Evolutionary conservation across 805 yeast species (phyloP).

Genomic region (Naumovozyma dairenensis): DNA sequence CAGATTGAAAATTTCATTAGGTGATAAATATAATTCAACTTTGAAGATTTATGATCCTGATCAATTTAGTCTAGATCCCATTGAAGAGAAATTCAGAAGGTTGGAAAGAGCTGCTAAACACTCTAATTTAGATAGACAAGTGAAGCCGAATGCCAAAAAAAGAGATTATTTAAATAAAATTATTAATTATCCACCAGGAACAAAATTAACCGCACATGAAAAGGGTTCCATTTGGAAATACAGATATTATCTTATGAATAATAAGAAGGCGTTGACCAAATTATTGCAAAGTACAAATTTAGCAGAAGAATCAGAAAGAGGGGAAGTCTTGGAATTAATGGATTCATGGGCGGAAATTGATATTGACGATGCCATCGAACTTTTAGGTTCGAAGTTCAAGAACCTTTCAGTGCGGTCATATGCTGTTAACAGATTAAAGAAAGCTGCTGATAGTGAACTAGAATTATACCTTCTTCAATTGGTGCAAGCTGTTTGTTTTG

Average conservation of each 20-base stretch:
- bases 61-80: slow-evolving; percentile 60
- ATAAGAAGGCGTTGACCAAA: slow-evolving; percentile 62
- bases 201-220: slow-evolving; percentile 69
- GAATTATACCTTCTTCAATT: slow-evolving; percentile 76
- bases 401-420: slow-evolving; percentile 68
- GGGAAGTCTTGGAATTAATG: slow-evolving; percentile 65
- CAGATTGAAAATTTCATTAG: slow-evolving; percentile 21
- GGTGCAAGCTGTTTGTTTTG: slow-evolving; percentile 86
- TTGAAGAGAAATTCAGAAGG: slow-evolving; percentile 77
- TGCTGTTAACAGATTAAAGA: slow-evolving; percentile 75
- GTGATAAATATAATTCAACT: slow-evolving; percentile 25
- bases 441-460: slow-evolving; percentile 72
- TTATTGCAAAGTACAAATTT: slow-evolving; percentile 81
- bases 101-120: slow-evolving; percentile 76
- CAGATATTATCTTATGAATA: slow-evolving; percentile 67
- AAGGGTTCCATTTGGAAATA: slow-evolving; percentile 86
- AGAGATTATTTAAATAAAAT: slow-evolving; percentile 65
- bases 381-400: slow-evolving; percentile 68
- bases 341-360: slow-evolving; percentile 67
- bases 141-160: slow-evolving; percentile 78
- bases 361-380: slow-evolving; percentile 76
- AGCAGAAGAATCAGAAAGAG: slow-evolving; percentile 73
- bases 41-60: slow-evolving; percentile 58
- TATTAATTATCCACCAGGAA: slow-evolving; percentile 71
- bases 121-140: slow-evolving; percentile 67